Percentiles rank a stretch among this genome's conserved stretches.
Evolutionary conservation across 495 filamentous ascomycete species (phyloP).

Genomic region (Schizothecium vesticola): DNA sequence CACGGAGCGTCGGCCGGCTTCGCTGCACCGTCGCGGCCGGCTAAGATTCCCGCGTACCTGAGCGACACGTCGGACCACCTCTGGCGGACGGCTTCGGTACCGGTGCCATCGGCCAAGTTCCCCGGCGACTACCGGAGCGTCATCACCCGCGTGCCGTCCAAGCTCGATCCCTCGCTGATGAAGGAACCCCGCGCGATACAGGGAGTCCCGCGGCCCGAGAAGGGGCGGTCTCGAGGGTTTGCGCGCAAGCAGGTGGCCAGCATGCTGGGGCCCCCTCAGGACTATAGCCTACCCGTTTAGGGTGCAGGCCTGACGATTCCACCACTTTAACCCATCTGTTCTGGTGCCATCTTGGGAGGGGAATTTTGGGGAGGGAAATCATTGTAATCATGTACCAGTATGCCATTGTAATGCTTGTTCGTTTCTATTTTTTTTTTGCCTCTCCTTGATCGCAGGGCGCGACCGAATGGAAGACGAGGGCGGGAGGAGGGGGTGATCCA

Average conservation of each 20-base stretch:
- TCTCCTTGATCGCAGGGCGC: not conserved
- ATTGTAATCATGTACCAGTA: not conserved
- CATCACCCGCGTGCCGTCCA: slow-evolving; percentile 63
- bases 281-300: slow-evolving; percentile 14
- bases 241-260: slow-evolving; percentile 69
- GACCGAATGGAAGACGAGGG: not conserved
- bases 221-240: slow-evolving; percentile 52
- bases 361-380: not conserved
- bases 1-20: slow-evolving; percentile 37
- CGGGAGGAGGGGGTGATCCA: not conserved
- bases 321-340: not conserved
- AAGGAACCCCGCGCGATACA: slow-evolving; percentile 76
- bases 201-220: slow-evolving; percentile 63
- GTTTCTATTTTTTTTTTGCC: not conserved
- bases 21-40: slow-evolving; percentile 27
- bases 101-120: slow-evolving; percentile 65
- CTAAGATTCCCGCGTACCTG: slow-evolving; percentile 63
- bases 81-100: slow-evolving; percentile 84
- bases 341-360: not conserved
- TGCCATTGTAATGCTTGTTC: not conserved
- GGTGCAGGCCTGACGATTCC: no score
- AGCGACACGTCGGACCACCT: slow-evolving; percentile 84
- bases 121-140: slow-evolving; percentile 57
- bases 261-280: slow-evolving; percentile 43
- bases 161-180: slow-evolving; percentile 81